Evolutionary conservation across 2,329 filamentous ascomycete species (phyloP).

Genomic region (Ophiostoma pallidulum): DNA sequence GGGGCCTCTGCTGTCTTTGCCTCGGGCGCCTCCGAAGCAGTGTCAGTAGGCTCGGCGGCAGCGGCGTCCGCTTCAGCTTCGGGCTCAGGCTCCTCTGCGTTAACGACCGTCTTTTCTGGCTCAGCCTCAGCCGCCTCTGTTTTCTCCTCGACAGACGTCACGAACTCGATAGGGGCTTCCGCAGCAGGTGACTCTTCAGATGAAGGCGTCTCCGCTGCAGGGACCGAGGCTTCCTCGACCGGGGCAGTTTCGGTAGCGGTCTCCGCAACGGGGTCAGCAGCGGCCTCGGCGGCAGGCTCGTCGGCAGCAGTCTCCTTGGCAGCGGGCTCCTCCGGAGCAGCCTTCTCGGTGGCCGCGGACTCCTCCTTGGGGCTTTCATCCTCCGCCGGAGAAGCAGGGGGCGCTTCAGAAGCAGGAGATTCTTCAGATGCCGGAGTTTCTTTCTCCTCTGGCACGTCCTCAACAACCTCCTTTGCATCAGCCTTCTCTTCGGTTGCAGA

Average conservation of each 20-base stretch:
- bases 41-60: not conserved
- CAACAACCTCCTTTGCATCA: no score
- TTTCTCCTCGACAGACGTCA: not conserved
- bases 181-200: not conserved
- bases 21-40: not conserved
- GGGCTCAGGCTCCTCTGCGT: not conserved
- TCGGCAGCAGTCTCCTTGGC: not conserved
- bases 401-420: not conserved
- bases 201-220: not conserved
- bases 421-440: not conserved
- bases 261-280: not conserved
- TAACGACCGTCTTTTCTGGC: not conserved
- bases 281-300: not conserved
- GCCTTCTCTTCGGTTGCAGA: no score
- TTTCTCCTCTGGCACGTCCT: no score
- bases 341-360: not conserved
- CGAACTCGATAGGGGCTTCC: not conserved
- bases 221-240: constrained; percentile 4
- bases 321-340: not conserved
- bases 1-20: not conserved
- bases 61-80: not conserved
- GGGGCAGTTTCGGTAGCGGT: not conserved
- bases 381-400: no score
- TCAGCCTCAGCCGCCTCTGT: not conserved
- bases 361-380: no score